Base-by-base conservation (phyloP, 2,329 filamentous ascomycete genomes). In the Geosmithia morbida region DNA sequence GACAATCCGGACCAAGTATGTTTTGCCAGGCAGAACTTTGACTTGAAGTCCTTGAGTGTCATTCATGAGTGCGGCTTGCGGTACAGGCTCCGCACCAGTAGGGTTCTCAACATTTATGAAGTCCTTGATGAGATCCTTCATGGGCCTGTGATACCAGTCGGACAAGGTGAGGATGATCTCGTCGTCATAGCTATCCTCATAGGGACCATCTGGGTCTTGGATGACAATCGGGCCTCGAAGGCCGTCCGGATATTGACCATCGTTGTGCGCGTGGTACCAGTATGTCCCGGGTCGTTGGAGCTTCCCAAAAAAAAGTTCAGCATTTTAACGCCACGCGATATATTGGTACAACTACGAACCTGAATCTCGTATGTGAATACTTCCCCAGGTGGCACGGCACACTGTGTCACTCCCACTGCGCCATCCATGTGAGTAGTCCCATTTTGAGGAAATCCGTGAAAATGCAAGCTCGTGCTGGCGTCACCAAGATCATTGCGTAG, bases 1-100 rank as follows among this genome's bases (percentile, higher is more conserved):
- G 54, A 87, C 68, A 49, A 88, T 68, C 42, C 81, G 80, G 54
- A 90, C 72, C 8, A 87, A 66, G 49, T 89, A 89, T 0, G 81
- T 89, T 55, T 77, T 85, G 2, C 75, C 74, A 0, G 84, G 78
- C 53, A 80, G 54, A 2, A 88, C 74, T 0, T 69, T 54, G 39
- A 87, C 63, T 2, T 66, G 72, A 2, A 79, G 61, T 48, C 82
- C 74, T 49, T 74, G 71, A 0, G 77, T 79, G 51, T 89, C 85
- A 56, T 89, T 87, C 60, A 87, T 72, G 42, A 89, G 68, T 1
- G 79, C 77, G 4, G 78, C 69, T 40, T 87, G 65, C 0, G 85
- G 85, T 1, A 87, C 71, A 0, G 83, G 81, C 56, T 85, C 75
- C 2, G 74, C 74, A 26, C 74, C 75, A 1, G 69, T 73, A 0